Evolutionary conservation across 768 basidiomycete genomes (phyloP).

Genomic region (Psilocybe azurescens): DNA sequence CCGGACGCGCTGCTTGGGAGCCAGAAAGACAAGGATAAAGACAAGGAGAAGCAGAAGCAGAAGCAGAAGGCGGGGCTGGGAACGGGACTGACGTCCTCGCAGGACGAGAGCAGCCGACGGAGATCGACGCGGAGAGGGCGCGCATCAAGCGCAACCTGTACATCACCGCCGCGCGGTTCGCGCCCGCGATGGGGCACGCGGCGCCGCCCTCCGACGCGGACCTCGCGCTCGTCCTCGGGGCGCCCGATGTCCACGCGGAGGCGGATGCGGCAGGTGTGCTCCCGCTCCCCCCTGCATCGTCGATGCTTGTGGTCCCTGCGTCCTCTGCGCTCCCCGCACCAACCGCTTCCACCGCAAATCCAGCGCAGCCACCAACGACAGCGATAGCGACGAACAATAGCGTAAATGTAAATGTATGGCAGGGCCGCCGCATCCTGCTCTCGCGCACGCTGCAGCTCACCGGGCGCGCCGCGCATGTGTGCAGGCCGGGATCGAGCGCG

Average conservation of each 20-base stretch:
- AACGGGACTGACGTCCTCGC: too few relatives aligned
- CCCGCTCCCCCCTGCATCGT: too few relatives aligned
- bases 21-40: constrained; percentile 7
- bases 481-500: constrained; percentile 60
- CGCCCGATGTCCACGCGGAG: not conserved
- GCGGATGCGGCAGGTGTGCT: too few relatives aligned
- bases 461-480: constrained; percentile 56
- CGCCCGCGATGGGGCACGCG: constrained; percentile 24
- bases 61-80: not conserved
- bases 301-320: too few relatives aligned
- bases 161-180: constrained; percentile 34
- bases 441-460: constrained; percentile 61
- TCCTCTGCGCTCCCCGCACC: too few relatives aligned
- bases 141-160: constrained; percentile 37
- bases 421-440: constrained; percentile 57
- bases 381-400: too few relatives aligned
- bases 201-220: constrained; percentile 22
- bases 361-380: not conserved
- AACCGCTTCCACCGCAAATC: not conserved
- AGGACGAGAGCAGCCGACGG: constrained; percentile 1
- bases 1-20: too few relatives aligned
- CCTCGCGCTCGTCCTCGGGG: not conserved
- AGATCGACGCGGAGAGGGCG: constrained; percentile 32
- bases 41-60: constrained; percentile 25
- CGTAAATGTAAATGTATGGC: too few relatives aligned